phyloP scores from a whole-genome alignment of 2,329 filamentous ascomycete species.

The Rutstroemia sp. region DNA sequence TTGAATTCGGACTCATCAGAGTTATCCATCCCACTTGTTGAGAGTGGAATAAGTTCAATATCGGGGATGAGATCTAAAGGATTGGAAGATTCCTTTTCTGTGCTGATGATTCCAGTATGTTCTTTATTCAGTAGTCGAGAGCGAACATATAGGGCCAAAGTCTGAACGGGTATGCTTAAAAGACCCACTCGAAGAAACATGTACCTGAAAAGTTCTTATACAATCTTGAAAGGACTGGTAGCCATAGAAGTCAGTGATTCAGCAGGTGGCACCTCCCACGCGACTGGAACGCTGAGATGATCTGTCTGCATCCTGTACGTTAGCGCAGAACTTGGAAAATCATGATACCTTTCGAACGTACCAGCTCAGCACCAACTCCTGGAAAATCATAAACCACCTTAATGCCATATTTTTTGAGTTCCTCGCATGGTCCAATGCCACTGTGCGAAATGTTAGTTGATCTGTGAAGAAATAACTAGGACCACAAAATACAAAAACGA shows the following conservation, averaged over 20 bases:
- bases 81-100: background rate
- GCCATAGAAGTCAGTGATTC: slow-evolving; percentile 1
- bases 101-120: background rate
- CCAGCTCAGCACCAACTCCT: slow-evolving; percentile 6
- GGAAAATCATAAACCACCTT: slow-evolving; percentile 7
- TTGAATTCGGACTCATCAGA: background rate
- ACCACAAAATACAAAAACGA: background rate
- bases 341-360: background rate
- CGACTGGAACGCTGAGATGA: slow-evolving; percentile 4
- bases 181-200: slow-evolving; percentile 3
- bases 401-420: slow-evolving; percentile 6
- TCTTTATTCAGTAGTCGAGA: slow-evolving; percentile 2
- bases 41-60: slow-evolving; percentile 9
- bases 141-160: slow-evolving; percentile 2
- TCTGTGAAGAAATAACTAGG: background rate
- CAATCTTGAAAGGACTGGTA: background rate
- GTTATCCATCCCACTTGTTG: slow-evolving; percentile 8
- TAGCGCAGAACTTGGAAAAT: background rate
- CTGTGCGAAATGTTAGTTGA: background rate
- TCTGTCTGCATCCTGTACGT: background rate
- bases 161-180: slow-evolving; percentile 3
- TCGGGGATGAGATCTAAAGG: background rate
- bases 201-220: slow-evolving; percentile 6
- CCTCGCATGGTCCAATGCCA: slow-evolving; percentile 4
- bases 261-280: slow-evolving; percentile 7